Base-by-base conservation (phyloP, 2,329 filamentous ascomycete species). In the Elsinoe necatrix region DNA sequence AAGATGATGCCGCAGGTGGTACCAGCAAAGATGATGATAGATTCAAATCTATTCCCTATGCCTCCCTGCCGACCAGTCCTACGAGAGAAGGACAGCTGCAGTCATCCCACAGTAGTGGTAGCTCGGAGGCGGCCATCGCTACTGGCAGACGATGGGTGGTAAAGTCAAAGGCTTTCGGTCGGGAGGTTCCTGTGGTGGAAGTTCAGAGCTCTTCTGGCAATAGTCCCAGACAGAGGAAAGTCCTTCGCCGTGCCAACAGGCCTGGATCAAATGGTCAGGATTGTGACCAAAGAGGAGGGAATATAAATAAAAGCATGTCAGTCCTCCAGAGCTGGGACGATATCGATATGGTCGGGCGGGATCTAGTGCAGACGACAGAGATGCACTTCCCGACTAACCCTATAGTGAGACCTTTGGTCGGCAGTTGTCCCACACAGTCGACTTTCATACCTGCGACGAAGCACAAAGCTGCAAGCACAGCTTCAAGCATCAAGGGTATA, bases 161-260 rank as follows among this genome's bases (percentile, higher is more conserved):
- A 18, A 27, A 43, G 8, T 42, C 31, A 12, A 55, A 55, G 42
- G 29, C 54, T 18, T 29, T 16, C 54, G 39, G 39, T 52, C 7
- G 27, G 21, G 48, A 52, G 18, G 48, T 58, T 7, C 56, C 57
- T 12, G 48, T 60, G 41, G 58, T 60, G n/a, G 59, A 60, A n/a
- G 56, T 57, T 2, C 55, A 58, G 37, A 48, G 58, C 20, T 50
- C 48, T 52, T 58, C 58, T 3, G 55, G 48, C 31, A 47, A 52
- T 41, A 57, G 56, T 39, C 56, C 54, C 21, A 50, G 52, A 27
- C 56, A 54, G 18, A 57, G 57, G 5, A 55, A 54, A 9, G 34
- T 39, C 5, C 57, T 60, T 3, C 54, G 57, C 27, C 56, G 57
- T 21, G 57, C 57, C n/a, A 37, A 37, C 14, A 39, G 59, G 25